Evolutionary conservation across 345 rosid genomes (phyloP).

Genomic region (Heritiera littoralis): DNA sequence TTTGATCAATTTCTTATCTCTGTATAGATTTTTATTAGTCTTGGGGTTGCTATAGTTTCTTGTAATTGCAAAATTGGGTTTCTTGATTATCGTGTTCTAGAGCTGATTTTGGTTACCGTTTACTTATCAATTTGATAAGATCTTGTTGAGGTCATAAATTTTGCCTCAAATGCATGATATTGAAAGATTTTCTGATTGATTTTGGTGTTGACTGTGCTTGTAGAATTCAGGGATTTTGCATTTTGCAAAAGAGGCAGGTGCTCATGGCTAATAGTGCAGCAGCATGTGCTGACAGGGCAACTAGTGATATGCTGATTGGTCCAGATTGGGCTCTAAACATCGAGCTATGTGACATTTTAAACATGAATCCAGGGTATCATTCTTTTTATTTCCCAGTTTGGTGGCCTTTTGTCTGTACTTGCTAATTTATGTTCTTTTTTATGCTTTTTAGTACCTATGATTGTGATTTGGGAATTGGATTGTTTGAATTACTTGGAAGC

Average conservation of each 20-base stretch:
- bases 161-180: constrained; percentile 1
- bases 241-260: constrained; percentile 20
- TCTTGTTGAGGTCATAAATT: constrained; percentile 2
- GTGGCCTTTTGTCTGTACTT: not conserved
- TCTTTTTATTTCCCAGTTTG: constrained; percentile 13
- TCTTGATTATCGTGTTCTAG: constrained; percentile 11
- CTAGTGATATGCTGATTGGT: constrained; percentile 81
- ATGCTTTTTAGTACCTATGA: not conserved
- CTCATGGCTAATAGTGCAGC: constrained; percentile 75
- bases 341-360: constrained; percentile 86
- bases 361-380: constrained; percentile 84
- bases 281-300: constrained; percentile 95
- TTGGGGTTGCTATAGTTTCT: not conserved
- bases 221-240: constrained; percentile 27
- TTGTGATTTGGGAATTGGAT: not conserved
- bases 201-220: constrained; percentile 21
- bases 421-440: not conserved
- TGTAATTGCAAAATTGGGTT: constrained; percentile 15
- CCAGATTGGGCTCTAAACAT: constrained; percentile 98
- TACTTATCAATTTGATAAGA: constrained; percentile 14
- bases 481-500: not conserved
- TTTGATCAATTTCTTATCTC: not conserved
- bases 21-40: not conserved
- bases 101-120: not conserved
- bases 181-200: constrained; percentile 23